Base-by-base conservation (phyloP, 1,284 basidiomycete genomes). In the Vanrija sp. region DNA sequence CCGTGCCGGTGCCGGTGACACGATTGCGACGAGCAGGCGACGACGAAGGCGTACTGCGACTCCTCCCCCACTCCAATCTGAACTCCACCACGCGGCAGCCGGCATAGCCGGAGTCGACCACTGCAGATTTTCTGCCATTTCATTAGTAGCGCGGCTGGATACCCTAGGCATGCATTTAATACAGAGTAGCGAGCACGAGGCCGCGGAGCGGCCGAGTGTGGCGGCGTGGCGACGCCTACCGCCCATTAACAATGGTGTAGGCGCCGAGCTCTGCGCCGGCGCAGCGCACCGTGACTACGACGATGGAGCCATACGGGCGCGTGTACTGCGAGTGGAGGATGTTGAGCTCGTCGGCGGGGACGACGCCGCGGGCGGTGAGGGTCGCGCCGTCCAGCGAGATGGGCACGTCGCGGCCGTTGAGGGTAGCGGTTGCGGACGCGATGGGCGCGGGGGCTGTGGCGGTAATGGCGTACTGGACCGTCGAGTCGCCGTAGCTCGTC, bases 261-360 rank as follows among this genome's bases (percentile, higher is more conserved):
- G 47, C 43, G 12, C 53, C 53, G 2, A 41, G 39, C 37, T 45
- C 43, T 8, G 47, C 53, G 9, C 18, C 20, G 1, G 15, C 16
- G 4, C 47, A 38, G 6, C 16, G 35, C 12, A 25, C 43, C 0
- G 53, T 49, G 4, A 43, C 53, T 3, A 54, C 31, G 2, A 54
- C 22, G 10, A 49, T 19, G 10, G 47, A 45, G n/a, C 47, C 47
- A 22, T 54, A 54, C 3, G 53, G 53, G 22, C 16, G 19, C 7
- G 47, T 24, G 47, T 47, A 54, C 22, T 45, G 47, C 14, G 53
- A 54, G 37, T 54, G 47, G 38, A 22, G 43, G 7, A 41, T 16
- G 8, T 19, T 18, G 24, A 54, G 25, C 20, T 49, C 36, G 15
- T 54, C 47, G 1, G 47, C 38, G 1, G 43, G 18, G 3, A 49